Evolutionary conservation across 345 rosid genomes (phyloP).

Genomic region (Raphanus sativus): DNA sequence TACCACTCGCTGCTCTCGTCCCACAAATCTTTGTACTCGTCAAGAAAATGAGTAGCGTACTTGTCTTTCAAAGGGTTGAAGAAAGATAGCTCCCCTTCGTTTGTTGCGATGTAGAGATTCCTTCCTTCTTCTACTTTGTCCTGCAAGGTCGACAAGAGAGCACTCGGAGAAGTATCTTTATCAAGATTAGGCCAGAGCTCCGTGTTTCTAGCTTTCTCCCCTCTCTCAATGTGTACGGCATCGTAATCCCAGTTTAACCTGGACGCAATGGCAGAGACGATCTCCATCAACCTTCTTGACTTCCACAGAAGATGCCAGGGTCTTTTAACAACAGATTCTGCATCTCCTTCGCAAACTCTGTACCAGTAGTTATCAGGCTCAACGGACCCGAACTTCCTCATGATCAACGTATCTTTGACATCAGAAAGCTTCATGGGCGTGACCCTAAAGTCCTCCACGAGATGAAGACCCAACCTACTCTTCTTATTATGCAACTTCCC

Average conservation of each 20-base stretch:
- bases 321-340: conserved; percentile 67
- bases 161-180: conserved; percentile 53
- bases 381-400: conserved; percentile 88
- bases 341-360: conserved; percentile 92
- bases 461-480: conserved; percentile 51
- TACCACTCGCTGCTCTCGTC: conserved; percentile 87
- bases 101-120: conserved; percentile 75
- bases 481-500: conserved; percentile 61
- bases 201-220: conserved; percentile 74
- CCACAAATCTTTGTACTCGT: conserved; percentile 85
- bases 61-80: conserved; percentile 80
- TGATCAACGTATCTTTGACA: conserved; percentile 68
- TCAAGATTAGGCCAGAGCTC: conserved; percentile 92
- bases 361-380: conserved; percentile 98
- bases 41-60: conserved; percentile 80
- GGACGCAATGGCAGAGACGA: conserved; percentile 65
- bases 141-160: conserved; percentile 62
- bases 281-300: conserved; percentile 88
- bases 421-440: conserved; percentile 73
- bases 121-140: conserved; percentile 82
- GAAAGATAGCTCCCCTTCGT: conserved; percentile 64
- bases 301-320: conserved; percentile 95
- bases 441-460: conserved; percentile 68
- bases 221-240: conserved; percentile 78
- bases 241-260: conserved; percentile 94